phyloP scores from a whole-genome alignment of 1,284 basidiomycete species.

The Wallemia mellicola region DNA sequence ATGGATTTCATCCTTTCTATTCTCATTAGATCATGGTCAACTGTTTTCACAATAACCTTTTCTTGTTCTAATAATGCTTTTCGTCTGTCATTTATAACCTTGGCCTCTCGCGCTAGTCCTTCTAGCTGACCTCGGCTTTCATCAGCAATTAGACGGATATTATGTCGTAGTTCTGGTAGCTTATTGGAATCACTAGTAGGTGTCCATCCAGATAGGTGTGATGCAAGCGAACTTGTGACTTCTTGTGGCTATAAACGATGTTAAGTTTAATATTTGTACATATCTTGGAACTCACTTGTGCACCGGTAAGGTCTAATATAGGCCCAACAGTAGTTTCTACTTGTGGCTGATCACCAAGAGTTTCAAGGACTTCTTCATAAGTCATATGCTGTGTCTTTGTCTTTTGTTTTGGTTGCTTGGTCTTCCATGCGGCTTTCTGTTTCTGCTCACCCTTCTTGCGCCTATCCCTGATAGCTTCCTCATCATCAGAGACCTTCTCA shows the following conservation, averaged over 20 bases:
- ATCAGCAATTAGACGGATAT: conserved; percentile 58
- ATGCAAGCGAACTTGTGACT: conserved; percentile 1
- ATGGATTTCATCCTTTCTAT: conserved; percentile 44
- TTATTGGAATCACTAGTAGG: conserved; percentile 53
- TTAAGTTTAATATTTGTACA: conserved; percentile 19
- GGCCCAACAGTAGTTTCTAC: conserved; percentile 33
- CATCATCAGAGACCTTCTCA: conserved; percentile 42
- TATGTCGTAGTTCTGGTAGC: conserved; percentile 84
- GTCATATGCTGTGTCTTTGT: conserved; percentile 67
- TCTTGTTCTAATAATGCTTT: conserved; percentile 27
- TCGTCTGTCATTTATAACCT: conserved; percentile 43
- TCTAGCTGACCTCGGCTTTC: conserved; percentile 52
- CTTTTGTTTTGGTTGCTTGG: conserved; percentile 37
- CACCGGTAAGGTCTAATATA: conserved; percentile 80
- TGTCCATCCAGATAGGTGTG: conserved; percentile 35
- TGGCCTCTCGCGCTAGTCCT: conserved; percentile 65
- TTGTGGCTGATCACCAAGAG: conserved; percentile 29
- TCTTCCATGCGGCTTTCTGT: conserved; percentile 16
- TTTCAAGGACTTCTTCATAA: conserved; percentile 72
- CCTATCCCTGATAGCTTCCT: conserved; percentile 31
- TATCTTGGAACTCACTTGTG: conserved; percentile 49
- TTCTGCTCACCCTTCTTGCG: conserved; percentile 6
- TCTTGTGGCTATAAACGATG: background rate
- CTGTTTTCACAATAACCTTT: conserved; percentile 23
- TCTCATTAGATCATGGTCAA: conserved; percentile 2